Evolutionary conservation across 2,329 filamentous ascomycete genomes (phyloP), one percentile per base, ranked within the genome.

Genomic region (Exophiala sp.): DNA sequence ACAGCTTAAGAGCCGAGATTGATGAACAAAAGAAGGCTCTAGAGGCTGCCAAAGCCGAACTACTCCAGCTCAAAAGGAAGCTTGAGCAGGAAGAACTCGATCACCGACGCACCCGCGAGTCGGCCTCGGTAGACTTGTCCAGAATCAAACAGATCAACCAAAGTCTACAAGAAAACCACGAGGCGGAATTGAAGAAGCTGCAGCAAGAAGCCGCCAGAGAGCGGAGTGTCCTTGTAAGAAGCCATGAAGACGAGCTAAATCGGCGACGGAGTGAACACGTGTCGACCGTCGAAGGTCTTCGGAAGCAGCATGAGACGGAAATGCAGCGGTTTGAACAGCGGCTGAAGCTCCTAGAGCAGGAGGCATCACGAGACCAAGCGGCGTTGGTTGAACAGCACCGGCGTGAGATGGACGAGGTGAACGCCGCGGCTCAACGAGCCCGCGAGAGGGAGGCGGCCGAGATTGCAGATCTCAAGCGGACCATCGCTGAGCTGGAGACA

Each of bases 1-100:
- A 98, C 65, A 84, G 85, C 1, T 73, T 98, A 24, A 82, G 88
- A 43, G 76, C 76, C 3, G 85, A 96, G 64, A 68, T 95, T 1
- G 82, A 86, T 52, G 83, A 91, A 52, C 88, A 84, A 56, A 82
- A 81, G 18, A 73, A 79, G 55, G 72, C 71, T 1, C 69, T 83
- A 23, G 73, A 81, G 52, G 76, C 77, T 37, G 64, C 79, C 23
- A 78, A 82, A 61, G 71, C 73, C 8, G 75, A 81, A 29, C 64
- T 79, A 21, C 65, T 82, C 38, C 71, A 69, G 16, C 61, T 80
- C 7, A 74, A 77, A 50, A 74, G 80, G 46, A 77, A 74, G 56
- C 65, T 77, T 32, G 81, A 84, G 14, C 85, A 89, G 60, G 86
- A 89, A 62, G 81, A 85, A 61, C 79, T 82, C 5, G 83, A 89